These are phyloP conservation scores for Niebla homalea DNA, from an alignment of 495 filamentous ascomycete species.

Conservation along the genomic window DNA sequence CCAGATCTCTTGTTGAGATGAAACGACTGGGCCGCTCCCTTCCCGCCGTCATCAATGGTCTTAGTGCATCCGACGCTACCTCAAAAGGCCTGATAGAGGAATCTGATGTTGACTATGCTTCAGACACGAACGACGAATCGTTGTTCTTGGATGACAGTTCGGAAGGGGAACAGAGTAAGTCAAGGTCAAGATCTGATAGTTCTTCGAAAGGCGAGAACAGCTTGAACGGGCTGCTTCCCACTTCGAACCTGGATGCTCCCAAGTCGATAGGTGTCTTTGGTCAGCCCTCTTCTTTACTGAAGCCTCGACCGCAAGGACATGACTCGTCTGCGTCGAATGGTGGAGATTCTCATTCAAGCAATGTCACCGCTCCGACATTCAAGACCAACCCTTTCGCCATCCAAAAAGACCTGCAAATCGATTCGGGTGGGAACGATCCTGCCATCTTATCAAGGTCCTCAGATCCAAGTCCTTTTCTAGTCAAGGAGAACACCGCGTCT, in stretches of 20 bases:
- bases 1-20: slow-evolving; percentile 33
- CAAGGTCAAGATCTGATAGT: slow-evolving; percentile 1
- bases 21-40: slow-evolving; percentile 37
- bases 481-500: neutral
- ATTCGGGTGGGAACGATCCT: too few species aligned
- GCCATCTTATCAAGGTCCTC: neutral
- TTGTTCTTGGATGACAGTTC: slow-evolving; percentile 34
- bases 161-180: slow-evolving; percentile 16
- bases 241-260: neutral
- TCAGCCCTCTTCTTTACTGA: neutral
- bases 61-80: slow-evolving; percentile 35
- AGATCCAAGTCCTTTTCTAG: neutral
- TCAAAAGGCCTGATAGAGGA: slow-evolving; percentile 33
- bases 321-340: neutral
- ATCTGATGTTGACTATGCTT: slow-evolving; percentile 9
- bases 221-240: neutral
- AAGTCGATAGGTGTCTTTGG: neutral
- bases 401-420: too few species aligned
- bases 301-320: neutral
- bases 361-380: neutral
- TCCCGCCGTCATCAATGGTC: slow-evolving; percentile 37
- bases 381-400: neutral
- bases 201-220: neutral
- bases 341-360: neutral
- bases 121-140: slow-evolving; percentile 21